Conservation (phyloP, 495 filamentous ascomycete species). For the Neurospora sp. region DNA sequence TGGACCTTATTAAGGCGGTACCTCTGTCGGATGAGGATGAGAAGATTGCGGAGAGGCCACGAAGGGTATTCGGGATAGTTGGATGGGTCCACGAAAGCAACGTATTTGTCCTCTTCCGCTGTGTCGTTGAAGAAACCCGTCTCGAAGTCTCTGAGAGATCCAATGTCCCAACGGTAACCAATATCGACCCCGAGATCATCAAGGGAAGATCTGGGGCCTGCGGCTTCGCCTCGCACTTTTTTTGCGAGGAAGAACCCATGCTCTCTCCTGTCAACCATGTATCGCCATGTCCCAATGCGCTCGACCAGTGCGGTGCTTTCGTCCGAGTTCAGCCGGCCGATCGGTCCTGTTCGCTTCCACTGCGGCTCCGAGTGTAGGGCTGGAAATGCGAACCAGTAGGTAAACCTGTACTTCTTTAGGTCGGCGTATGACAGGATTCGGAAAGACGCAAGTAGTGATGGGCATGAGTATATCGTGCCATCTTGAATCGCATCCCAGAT, state of each 20-base stretch:
- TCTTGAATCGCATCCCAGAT: conserved; percentile 97
- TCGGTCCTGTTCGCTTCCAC: conserved; percentile 50
- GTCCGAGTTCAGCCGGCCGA: conserved; percentile 44
- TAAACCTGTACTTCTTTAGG: conserved; percentile 90
- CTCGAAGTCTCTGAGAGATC: conserved; percentile 66
- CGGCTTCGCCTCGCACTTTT: conserved; percentile 39
- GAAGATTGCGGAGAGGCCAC: conserved; percentile 85
- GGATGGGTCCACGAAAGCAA: conserved; percentile 86
- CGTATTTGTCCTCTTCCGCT: conserved; percentile 58
- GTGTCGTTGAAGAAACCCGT: conserved; percentile 72
- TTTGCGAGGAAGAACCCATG: conserved; percentile 92
- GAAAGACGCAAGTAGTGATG: conserved; percentile 82
- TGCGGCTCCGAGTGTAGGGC: conserved; percentile 77
- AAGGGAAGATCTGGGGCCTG: conserved; percentile 12
- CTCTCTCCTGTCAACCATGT: conserved; percentile 65
- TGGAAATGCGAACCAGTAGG: conserved; percentile 91
- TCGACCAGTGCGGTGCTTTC: conserved; percentile 72
- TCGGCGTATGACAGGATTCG: conserved; percentile 87
- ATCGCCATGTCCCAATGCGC: conserved; percentile 75
- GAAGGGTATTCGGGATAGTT: conserved; percentile 77
- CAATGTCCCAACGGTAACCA: conserved; percentile 64
- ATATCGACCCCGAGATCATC: conserved; percentile 33
- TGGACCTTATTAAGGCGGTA: conserved; percentile 70
- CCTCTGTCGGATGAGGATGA: conserved; percentile 73
- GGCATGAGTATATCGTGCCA: conserved; percentile 88